Evolutionary conservation across 225 moss, liverwort and hornwort genomes (phyloP).

Genomic region (Marchantia paleacea): DNA sequence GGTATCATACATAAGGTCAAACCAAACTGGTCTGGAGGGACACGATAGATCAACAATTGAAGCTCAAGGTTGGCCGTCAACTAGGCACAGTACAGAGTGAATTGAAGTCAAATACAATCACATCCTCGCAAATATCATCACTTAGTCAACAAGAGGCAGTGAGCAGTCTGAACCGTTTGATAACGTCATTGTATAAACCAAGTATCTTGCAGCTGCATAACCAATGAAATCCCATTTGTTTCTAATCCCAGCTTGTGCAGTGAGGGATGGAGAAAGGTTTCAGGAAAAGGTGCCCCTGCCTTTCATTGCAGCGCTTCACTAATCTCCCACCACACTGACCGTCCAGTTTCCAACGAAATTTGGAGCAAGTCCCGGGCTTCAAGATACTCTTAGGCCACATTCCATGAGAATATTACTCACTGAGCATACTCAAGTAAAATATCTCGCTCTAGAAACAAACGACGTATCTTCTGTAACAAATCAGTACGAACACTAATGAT

Average conservation of each 20-base stretch:
- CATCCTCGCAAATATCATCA: neutral
- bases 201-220: neutral
- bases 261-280: neutral
- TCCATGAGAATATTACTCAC: neutral
- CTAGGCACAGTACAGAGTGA: neutral
- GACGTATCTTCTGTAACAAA: too few species aligned
- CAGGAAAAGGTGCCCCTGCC: slow-evolving; percentile 10
- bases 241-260: neutral
- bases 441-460: too few species aligned
- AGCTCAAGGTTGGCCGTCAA: too few species aligned
- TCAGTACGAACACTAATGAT: too few species aligned
- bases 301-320: neutral
- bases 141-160: neutral
- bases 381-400: neutral
- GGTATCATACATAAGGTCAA: too few species aligned
- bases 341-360: neutral
- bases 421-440: too few species aligned
- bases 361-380: neutral
- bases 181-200: too few species aligned
- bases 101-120: neutral
- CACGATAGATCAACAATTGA: too few species aligned
- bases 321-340: neutral
- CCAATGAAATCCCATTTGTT: neutral
- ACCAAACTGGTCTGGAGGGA: too few species aligned
- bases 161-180: neutral